Evolutionary conservation across 202 grass and related monocot genomes (phyloP), one percentile per base, ranked within the genome.

Genomic region (Panicum virgatum): DNA sequence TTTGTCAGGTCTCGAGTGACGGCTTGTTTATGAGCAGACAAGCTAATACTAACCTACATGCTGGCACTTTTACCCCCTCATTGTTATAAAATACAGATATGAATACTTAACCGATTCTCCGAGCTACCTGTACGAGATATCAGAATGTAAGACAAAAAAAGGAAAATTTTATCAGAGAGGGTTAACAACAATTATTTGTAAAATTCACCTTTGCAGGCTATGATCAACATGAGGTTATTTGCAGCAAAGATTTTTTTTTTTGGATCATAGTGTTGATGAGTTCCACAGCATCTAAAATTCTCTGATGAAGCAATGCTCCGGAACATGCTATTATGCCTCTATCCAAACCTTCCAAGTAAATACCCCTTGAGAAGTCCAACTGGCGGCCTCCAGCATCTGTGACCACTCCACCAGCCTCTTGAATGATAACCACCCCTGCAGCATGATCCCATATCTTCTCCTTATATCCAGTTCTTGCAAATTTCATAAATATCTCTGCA

Each of bases 371-470:
- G 70, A 98, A 98, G 78, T 98, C 90, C 37, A 98, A 71, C 5
- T 85, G 88, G n/a, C 64, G 66, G 61, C 92, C 96, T 27, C 96
- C 91, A 26, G 92, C 90, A 76, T 96, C 92, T 43, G 92, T 98
- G 65, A 98, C 87, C n/a, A 98, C 85, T 72, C 90, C 96, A 26
- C 96, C 96, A 70, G 96, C 96, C 65, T 98, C 96, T 85, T 93
- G 82, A 78, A 98, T 93, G 77, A 98, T 98, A 56, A 98, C 73
- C 10, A 94, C 87, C 30, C 96, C 96, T 16, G 96, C 92, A 19
- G 96, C 96, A 84, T 98, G 96, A 70, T 98, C 96, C 96, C 96
- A 98, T 82, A 98, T 91, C 90, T 98, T 98, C 81, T 98, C 96
- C 62, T 95, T 98, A 75, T 98, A 98, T 72, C 96, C 96, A 85